Evolutionary conservation across 75 land plant species (phyloP), one percentile per base, ranked within the genome.

Genomic region (Adiantum capillusveneris): DNA sequence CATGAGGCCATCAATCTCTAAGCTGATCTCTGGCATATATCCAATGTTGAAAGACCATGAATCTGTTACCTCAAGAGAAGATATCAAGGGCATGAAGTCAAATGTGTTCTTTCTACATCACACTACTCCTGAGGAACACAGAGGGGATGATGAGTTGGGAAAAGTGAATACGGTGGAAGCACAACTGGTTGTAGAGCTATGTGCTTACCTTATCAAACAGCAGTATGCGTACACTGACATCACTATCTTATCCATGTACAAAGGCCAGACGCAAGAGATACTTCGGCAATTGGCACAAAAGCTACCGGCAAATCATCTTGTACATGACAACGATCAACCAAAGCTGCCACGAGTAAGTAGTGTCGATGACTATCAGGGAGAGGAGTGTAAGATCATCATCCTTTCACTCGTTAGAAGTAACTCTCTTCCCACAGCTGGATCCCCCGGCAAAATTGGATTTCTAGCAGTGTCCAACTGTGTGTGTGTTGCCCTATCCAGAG

Each of bases 321-420:
- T 7, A 13, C 7, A 13, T 39, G 42, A 39, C 42, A 39, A 17
- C 3, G 17, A 19, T 24, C 27, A 37, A 6, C 60, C 13, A 31
- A 27, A 28, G 17, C 46, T 28, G 9, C 71, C 68, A n/a, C 31
- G 57, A 18, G 70, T 69, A 9, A 61, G 65, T 29, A 69, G 71
- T 9, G 71, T 69, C 13, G 71, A 69, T 63, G 71, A 69, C 12
- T 69, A 44, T 18, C 68, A 69, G 27, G 71, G 71, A 20, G 71
- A 69, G 37, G 71, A 69, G 19, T 49, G 56, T 57, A 53, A 63
- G 24, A 69, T 69, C 26, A 54, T 69, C 3, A 18, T 69, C 25
- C 67, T 69, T 19, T 69, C 71, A 19, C 26, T 69, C 29, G 71
- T 69, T 13, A 20, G 71, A 51, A 69, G 43, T 44, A 67, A 26